A percentile compares a stretch with the other conserved stretches of the same genome.
Conservation (phyloP, 2,329 filamentous ascomycete species). For the Arachnomyces sp. region DNA sequence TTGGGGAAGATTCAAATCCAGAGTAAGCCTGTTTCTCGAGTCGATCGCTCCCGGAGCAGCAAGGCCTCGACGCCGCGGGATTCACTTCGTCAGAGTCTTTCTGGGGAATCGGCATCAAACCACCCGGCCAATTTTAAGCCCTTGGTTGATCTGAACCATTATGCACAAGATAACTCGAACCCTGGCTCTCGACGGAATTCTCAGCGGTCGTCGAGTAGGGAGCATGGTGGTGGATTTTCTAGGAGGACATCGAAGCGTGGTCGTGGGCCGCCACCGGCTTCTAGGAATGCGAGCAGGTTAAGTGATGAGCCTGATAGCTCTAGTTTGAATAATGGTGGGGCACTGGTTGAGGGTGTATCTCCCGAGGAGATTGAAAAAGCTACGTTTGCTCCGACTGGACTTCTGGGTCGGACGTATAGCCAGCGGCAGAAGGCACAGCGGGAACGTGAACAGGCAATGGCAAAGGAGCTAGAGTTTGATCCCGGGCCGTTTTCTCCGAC, state of each 20-base stretch:
- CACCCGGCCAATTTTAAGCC: too few relatives aligned
- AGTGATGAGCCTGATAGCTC: too few relatives aligned
- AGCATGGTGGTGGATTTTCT: background rate
- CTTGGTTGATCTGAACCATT: too few relatives aligned
- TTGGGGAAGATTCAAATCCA: conserved; percentile 37
- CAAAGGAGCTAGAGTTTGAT: conserved; percentile 19
- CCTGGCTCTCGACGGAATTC: too few relatives aligned
- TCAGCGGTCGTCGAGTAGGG: background rate
- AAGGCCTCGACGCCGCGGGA: too few relatives aligned
- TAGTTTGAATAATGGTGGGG: conserved; percentile 1
- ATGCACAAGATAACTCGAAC: too few relatives aligned
- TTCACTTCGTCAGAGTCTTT: too few relatives aligned
- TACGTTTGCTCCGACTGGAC: conserved; percentile 30
- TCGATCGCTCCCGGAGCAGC: too few relatives aligned
- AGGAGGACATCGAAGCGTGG: conserved; percentile 14
- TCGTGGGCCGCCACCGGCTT: conserved; percentile 22
- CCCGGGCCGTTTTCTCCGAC: conserved; percentile 43
- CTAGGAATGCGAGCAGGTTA: conserved; percentile 2
- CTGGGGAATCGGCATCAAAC: too few relatives aligned
- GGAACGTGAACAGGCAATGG: conserved; percentile 30
- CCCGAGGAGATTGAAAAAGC: conserved; percentile 15
- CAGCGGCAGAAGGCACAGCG: conserved; percentile 33
- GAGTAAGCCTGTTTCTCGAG: too few relatives aligned
- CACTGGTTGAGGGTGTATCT: conserved; percentile 4
- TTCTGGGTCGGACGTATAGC: conserved; percentile 34